phyloP scores from a whole-genome alignment of 31 red algal species.

The Odonthalia washingtoniensis region DNA sequence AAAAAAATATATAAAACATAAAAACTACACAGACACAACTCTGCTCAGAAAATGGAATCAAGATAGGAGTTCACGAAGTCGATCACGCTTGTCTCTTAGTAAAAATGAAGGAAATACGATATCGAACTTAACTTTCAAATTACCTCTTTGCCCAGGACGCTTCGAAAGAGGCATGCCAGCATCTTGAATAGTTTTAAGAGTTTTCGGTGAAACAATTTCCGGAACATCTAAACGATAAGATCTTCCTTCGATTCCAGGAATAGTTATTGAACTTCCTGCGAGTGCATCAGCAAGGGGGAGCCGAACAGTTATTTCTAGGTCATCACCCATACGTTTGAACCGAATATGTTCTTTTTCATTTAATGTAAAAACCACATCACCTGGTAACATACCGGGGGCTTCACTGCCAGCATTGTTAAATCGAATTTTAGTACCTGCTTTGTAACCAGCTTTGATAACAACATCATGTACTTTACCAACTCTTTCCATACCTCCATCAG shows the following conservation, averaged over 20 bases:
- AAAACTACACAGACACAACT: no score
- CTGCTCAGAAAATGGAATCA: constrained; percentile 26
- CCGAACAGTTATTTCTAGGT: constrained; percentile 74
- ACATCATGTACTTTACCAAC: constrained; percentile 87
- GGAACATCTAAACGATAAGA: constrained; percentile 74
- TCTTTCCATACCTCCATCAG: constrained; percentile 75
- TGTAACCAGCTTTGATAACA: constrained; percentile 90
- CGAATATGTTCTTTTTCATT: constrained; percentile 84
- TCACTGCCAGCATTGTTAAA: constrained; percentile 93
- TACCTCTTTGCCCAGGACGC: constrained; percentile 76
- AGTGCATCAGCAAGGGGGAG: constrained; percentile 89
- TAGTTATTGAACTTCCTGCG: constrained; percentile 69
- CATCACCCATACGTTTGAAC: constrained; percentile 80
- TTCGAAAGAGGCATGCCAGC: constrained; percentile 96
- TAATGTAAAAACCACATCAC: constrained; percentile 93
- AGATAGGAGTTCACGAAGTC: constrained; percentile 84
- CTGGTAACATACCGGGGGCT: constrained; percentile 78
- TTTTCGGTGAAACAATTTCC: constrained; percentile 86
- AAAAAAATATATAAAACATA: no score
- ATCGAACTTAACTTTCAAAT: constrained; percentile 88
- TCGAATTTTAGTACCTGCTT: constrained; percentile 95
- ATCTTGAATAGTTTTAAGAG: constrained; percentile 82
- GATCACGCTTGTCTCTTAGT: constrained; percentile 69
- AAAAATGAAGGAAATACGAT: constrained; percentile 87
- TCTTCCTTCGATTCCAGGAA: constrained; percentile 73